These are phyloP conservation scores for Clathrospora elynae DNA, from an alignment of 2,329 filamentous ascomycete genomes.

Conservation along the genomic window DNA sequence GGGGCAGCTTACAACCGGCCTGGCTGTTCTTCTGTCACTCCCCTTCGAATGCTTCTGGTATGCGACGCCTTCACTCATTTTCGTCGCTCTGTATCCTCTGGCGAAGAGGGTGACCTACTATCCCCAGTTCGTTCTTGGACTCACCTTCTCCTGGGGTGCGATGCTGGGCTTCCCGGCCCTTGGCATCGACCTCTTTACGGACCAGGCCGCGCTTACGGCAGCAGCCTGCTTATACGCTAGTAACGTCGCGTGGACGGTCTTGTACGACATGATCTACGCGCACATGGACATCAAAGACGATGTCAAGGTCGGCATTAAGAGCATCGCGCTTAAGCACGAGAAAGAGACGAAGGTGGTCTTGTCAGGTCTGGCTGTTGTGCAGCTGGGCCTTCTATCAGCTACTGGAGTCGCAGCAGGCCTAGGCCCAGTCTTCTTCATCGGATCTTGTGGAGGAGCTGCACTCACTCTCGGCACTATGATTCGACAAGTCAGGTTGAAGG, in stretches of 20 bases:
- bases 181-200: constrained; percentile 73
- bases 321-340: constrained; percentile 80
- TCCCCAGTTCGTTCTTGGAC: constrained; percentile 79
- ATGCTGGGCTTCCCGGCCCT: constrained; percentile 87
- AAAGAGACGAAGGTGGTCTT: constrained; percentile 77
- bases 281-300: constrained; percentile 92
- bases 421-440: constrained; percentile 63
- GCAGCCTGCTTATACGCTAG: constrained; percentile 74
- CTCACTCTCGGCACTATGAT: constrained; percentile 64
- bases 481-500: constrained; percentile 61
- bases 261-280: constrained; percentile 93
- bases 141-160: constrained; percentile 89
- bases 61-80: constrained; percentile 72
- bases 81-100: constrained; percentile 78
- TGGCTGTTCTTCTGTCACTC: constrained; percentile 77
- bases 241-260: constrained; percentile 82
- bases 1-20: constrained; percentile 71
- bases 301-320: constrained; percentile 84
- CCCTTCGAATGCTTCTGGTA: constrained; percentile 76
- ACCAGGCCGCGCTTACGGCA: constrained; percentile 65
- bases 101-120: constrained; percentile 88
- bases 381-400: constrained; percentile 71
- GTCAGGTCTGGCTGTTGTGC: constrained; percentile 69
- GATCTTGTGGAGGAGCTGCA: constrained; percentile 62
- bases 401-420: constrained; percentile 68